A percentile compares a stretch with the other conserved stretches of the same genome.
These are phyloP conservation scores for Amniculicola lignicola DNA, from an alignment of 495 filamentous ascomycete species.

Conservation along the genomic window DNA sequence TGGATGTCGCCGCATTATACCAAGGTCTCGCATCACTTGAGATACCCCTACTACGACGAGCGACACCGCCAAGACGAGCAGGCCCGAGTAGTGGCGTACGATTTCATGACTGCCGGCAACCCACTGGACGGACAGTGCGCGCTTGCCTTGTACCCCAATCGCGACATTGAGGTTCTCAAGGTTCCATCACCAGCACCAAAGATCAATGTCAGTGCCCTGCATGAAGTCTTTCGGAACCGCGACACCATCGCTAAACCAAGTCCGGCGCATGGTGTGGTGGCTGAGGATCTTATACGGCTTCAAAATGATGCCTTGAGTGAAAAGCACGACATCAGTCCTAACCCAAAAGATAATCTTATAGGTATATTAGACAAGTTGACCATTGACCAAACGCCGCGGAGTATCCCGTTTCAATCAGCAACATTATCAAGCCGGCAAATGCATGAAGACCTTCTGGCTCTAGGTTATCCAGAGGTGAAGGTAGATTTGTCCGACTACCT, in stretches of 20 bases:
- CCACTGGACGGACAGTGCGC: constrained; percentile 60
- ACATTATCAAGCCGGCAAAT: constrained; percentile 26
- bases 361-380: constrained; percentile 30
- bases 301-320: constrained; percentile 27
- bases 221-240: constrained; percentile 32
- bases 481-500: constrained; percentile 26
- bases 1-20: constrained; percentile 51
- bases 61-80: constrained; percentile 52
- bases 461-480: constrained; percentile 44
- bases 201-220: constrained; percentile 31
- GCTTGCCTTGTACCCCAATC: constrained; percentile 65
- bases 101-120: constrained; percentile 68
- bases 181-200: constrained; percentile 40
- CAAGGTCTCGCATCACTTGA: constrained; percentile 51
- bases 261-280: constrained; percentile 19
- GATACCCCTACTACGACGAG: constrained; percentile 47
- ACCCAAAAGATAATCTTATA: constrained; percentile 24
- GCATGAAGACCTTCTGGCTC: constrained; percentile 33
- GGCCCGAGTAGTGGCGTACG: constrained; percentile 76
- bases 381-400: constrained; percentile 30
- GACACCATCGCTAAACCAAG: constrained; percentile 24
- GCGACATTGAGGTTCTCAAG: constrained; percentile 61
- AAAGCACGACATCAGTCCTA: constrained; percentile 23
- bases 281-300: constrained; percentile 33
- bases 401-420: constrained; percentile 21